phyloP scores from a whole-genome alignment of 2,329 filamentous ascomycete species.

The Cytospora schulzeri region DNA sequence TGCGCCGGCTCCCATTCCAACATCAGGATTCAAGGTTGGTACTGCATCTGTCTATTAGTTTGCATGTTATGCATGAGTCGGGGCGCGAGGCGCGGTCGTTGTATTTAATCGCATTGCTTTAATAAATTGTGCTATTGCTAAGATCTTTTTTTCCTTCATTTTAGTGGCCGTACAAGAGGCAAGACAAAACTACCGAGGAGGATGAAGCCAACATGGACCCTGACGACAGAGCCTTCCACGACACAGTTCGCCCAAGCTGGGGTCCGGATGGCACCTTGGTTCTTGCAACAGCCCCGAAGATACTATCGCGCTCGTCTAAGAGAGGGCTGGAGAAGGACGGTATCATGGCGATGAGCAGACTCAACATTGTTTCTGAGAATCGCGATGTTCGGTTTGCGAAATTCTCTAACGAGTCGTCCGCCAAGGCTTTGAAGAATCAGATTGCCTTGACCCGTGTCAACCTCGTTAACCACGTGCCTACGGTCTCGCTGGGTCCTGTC shows the following conservation, averaged over 20 bases:
- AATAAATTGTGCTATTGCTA: conserved; percentile 46
- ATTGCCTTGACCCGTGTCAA: conserved; percentile 57
- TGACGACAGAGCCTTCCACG: conserved; percentile 68
- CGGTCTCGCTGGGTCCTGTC: conserved; percentile 50
- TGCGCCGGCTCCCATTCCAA: conserved; percentile 51
- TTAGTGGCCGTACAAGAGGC: conserved; percentile 87
- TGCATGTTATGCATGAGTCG: conserved; percentile 31
- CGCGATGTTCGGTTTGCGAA: conserved; percentile 67
- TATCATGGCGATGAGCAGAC: conserved; percentile 55
- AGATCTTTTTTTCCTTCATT: conserved; percentile 45
- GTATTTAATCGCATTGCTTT: conserved; percentile 38
- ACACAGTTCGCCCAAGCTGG: conserved; percentile 78
- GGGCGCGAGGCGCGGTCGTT: conserved; percentile 32
- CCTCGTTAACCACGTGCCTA: conserved; percentile 60
- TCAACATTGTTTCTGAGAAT: conserved; percentile 62
- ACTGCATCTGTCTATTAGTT: conserved; percentile 44
- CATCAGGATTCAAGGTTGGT: conserved; percentile 89
- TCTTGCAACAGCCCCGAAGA: conserved; percentile 30
- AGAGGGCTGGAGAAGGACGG: conserved; percentile 43
- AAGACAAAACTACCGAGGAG: conserved; percentile 67
- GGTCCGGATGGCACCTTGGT: conserved; percentile 73
- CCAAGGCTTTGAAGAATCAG: conserved; percentile 57
- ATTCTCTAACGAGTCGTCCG: conserved; percentile 60
- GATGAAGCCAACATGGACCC: conserved; percentile 64
- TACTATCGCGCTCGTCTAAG: conserved; percentile 24